A percentile compares a stretch with the other conserved stretches of the same genome.
Evolutionary conservation across 805 yeast species (phyloP).

Genomic region (Yamadazyma philogaea): DNA sequence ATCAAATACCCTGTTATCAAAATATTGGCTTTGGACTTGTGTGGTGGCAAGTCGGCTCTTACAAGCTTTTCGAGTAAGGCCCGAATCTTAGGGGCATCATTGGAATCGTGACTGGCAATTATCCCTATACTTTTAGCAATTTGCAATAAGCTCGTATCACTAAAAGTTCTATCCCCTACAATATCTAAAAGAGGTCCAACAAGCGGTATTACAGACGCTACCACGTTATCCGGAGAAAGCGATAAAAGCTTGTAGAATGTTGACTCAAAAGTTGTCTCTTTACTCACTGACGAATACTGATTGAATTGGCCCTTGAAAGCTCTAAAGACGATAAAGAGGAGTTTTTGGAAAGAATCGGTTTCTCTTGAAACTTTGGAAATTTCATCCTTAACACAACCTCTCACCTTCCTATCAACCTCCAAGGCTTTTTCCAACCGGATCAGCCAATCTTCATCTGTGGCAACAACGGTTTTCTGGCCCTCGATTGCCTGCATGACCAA

Average conservation of each 20-base stretch:
- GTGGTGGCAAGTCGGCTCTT: conserved; percentile 11
- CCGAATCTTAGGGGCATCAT: conserved; percentile 9
- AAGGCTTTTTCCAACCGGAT: conserved; percentile 66
- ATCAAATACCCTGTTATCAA: conserved; percentile 43
- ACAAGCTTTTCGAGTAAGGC: conserved; percentile 10
- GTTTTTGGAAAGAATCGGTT: conserved; percentile 7
- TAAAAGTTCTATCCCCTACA: conserved; percentile 19
- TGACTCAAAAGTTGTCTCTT: conserved; percentile 33
- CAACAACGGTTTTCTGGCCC: conserved; percentile 53
- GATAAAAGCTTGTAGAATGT: conserved; percentile 32
- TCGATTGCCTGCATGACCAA: conserved; percentile 62
- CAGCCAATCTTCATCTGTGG: conserved; percentile 72
- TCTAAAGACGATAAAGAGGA: conserved; percentile 31
- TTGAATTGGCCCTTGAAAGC: conserved; percentile 28
- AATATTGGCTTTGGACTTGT: conserved; percentile 19
- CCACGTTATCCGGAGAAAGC: conserved; percentile 26
- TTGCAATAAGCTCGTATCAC: conserved; percentile 23
- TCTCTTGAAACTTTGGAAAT: conserved; percentile 19
- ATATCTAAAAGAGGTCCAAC: conserved; percentile 23
- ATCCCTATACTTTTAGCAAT: conserved; percentile 49
- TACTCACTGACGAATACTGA: conserved; percentile 11
- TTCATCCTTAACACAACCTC: conserved; percentile 20
- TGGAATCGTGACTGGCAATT: conserved; percentile 41
- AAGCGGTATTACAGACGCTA: conserved; percentile 19
- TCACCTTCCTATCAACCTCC: conserved; percentile 56